phyloP scores from a whole-genome alignment of 1,284 basidiomycete genomes.

The Microbotryum scabiosae region DNA sequence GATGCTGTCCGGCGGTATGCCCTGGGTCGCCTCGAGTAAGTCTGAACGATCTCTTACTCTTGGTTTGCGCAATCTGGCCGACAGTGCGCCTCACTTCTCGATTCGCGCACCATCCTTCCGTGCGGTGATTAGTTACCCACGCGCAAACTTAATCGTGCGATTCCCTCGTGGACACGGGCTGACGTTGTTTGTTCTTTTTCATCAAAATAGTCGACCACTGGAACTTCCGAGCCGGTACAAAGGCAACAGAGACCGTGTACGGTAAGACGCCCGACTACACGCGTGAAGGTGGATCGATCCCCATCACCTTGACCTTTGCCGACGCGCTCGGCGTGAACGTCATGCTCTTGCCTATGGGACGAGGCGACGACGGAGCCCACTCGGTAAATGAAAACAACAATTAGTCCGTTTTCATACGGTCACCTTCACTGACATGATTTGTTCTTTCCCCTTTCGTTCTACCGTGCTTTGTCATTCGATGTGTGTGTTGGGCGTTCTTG shows the following conservation, averaged over 20 bases:
- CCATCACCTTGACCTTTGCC: conserved; percentile 91
- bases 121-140: not conserved
- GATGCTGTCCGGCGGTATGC: conserved; percentile 69
- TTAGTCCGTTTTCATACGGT: too few relatives aligned
- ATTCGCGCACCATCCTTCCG: not conserved
- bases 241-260: conserved; percentile 74
- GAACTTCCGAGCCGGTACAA: conserved; percentile 87
- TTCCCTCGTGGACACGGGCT: not conserved
- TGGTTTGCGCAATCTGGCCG: not conserved
- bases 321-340: conserved; percentile 60
- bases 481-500: not conserved
- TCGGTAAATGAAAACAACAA: conserved; percentile 42
- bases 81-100: not conserved
- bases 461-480: too few relatives aligned
- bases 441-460: too few relatives aligned
- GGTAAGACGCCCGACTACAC: conserved; percentile 76
- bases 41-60: not conserved
- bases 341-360: conserved; percentile 54
- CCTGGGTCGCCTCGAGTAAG: conserved; percentile 56
- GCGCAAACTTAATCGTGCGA: too few relatives aligned
- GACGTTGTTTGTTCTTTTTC: conserved; percentile 36
- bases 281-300: conserved; percentile 91
- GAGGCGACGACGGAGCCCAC: conserved; percentile 90
- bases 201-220: conserved; percentile 64
- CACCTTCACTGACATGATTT: too few relatives aligned